phyloP scores from a whole-genome alignment of 2,329 filamentous ascomycete species.

The Ophiostoma tasmaniense region DNA sequence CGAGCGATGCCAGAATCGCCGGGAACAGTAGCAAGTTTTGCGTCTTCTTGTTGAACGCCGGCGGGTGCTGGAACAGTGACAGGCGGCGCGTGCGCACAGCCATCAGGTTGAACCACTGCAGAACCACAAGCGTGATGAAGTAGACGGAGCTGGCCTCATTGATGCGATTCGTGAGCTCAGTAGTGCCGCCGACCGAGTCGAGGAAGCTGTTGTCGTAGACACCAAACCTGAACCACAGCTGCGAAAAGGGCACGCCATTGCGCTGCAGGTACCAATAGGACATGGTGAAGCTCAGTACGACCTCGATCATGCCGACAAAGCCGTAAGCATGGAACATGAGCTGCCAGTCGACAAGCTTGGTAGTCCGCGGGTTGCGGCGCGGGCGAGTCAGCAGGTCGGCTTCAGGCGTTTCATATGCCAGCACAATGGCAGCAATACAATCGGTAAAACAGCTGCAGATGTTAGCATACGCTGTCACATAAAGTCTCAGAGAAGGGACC shows the following conservation, averaged over 20 bases:
- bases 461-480: neutral
- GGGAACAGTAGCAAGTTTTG: slow-evolving; percentile 43
- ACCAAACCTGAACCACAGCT: neutral
- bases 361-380: slow-evolving; percentile 54
- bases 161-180: slow-evolving; percentile 40
- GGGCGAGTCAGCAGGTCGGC: slow-evolving; percentile 62
- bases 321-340: slow-evolving; percentile 66
- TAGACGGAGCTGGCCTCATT: slow-evolving; percentile 43
- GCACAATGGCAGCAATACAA: slow-evolving; percentile 60
- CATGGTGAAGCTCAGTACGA: slow-evolving; percentile 53
- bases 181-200: slow-evolving; percentile 34
- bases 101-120: slow-evolving; percentile 47
- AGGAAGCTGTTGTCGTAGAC: slow-evolving; percentile 28
- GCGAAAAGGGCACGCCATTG: slow-evolving; percentile 53
- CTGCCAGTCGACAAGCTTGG: slow-evolving; percentile 57
- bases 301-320: slow-evolving; percentile 59
- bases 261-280: slow-evolving; percentile 57
- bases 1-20: slow-evolving; percentile 38
- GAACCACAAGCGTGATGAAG: slow-evolving; percentile 45
- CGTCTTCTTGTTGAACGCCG: slow-evolving; percentile 34
- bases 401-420: slow-evolving; percentile 71
- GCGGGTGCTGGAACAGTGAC: slow-evolving; percentile 44
- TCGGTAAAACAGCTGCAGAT: slow-evolving; percentile 51
- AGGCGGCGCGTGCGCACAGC: slow-evolving; percentile 43
- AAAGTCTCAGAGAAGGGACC: slow-evolving; percentile 35